Evolutionary conservation across 176 grass and related monocot species (phyloP).

Genomic region (Oryza rufipogon): DNA sequence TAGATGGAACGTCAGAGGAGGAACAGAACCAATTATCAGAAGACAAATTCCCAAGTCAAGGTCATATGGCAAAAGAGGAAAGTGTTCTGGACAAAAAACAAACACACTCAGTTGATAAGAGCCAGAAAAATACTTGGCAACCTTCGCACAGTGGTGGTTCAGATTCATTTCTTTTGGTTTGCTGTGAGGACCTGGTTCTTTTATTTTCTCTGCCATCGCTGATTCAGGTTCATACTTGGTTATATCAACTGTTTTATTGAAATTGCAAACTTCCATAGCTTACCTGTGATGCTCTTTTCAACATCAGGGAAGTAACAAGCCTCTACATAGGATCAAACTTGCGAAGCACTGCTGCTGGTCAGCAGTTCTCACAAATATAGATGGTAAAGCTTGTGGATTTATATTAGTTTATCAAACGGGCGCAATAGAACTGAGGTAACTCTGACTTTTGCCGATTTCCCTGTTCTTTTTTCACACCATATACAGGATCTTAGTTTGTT

Average conservation of each 20-base stretch:
- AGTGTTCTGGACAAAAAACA: slow-evolving; percentile 40
- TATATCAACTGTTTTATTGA: slow-evolving; percentile 35
- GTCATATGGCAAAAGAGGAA: slow-evolving; percentile 33
- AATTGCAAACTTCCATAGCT: slow-evolving; percentile 31
- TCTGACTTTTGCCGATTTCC: slow-evolving; percentile 3
- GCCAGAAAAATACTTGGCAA: slow-evolving; percentile 41
- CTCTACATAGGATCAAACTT: slow-evolving; percentile 66
- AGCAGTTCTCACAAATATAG: slow-evolving; percentile 62
- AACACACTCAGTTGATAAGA: slow-evolving; percentile 46
- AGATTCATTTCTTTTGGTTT: slow-evolving; percentile 78
- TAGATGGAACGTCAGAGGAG: slow-evolving; percentile 52
- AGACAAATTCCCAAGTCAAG: slow-evolving; percentile 38
- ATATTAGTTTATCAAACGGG: slow-evolving; percentile 86
- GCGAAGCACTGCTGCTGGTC: slow-evolving; percentile 78
- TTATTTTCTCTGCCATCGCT: slow-evolving; percentile 66
- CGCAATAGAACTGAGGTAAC: slow-evolving; percentile 81
- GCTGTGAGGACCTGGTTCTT: slow-evolving; percentile 63
- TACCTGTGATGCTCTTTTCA: slow-evolving; percentile 31
- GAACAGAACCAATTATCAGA: slow-evolving; percentile 46
- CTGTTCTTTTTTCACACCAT: slow-evolving; percentile 23
- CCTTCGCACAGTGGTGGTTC: slow-evolving; percentile 34
- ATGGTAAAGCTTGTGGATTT: slow-evolving; percentile 62
- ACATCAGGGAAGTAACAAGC: slow-evolving; percentile 63
- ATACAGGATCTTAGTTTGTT: neutral
- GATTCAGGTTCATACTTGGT: slow-evolving; percentile 53